phyloP scores from a whole-genome alignment of 1,139 yeast species.

The Yamadazyma kanchanaburiensis region DNA sequence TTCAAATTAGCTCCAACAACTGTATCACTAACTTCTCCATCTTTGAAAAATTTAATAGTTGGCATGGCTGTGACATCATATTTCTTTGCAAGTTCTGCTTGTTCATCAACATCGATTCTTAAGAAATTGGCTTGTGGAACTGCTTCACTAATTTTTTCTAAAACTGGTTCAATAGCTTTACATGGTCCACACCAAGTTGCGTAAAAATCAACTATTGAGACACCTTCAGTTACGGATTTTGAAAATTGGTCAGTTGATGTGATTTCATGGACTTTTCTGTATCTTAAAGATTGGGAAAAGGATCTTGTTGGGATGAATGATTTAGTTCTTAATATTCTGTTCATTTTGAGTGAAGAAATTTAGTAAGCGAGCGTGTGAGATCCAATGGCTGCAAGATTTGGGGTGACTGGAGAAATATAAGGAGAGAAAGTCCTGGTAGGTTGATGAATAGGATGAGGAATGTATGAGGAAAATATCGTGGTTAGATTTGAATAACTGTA shows the following conservation, averaged over 20 bases:
- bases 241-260: conserved; percentile 16
- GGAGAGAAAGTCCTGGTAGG: no score
- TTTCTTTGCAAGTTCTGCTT: conserved; percentile 69
- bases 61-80: conserved; percentile 87
- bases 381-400: no score
- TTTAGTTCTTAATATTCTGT: no score
- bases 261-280: conserved; percentile 19
- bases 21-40: conserved; percentile 66
- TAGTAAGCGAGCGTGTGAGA: no score
- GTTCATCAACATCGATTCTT: conserved; percentile 41
- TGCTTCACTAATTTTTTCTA: conserved; percentile 30
- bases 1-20: conserved; percentile 66
- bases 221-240: conserved; percentile 18
- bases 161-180: conserved; percentile 41
- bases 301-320: conserved; percentile 3
- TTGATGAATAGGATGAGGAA: no score
- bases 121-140: conserved; percentile 39
- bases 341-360: no score
- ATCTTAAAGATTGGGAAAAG: conserved; percentile 5
- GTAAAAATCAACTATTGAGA: conserved; percentile 38
- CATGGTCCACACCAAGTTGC: conserved; percentile 51
- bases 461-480: no score
- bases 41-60: conserved; percentile 75
- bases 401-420: no score
- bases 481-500: no score